Percentiles rank a stretch among this genome's conserved stretches.
Evolutionary conservation across 768 basidiomycete species (phyloP).

Genomic region (Mycena galopus): DNA sequence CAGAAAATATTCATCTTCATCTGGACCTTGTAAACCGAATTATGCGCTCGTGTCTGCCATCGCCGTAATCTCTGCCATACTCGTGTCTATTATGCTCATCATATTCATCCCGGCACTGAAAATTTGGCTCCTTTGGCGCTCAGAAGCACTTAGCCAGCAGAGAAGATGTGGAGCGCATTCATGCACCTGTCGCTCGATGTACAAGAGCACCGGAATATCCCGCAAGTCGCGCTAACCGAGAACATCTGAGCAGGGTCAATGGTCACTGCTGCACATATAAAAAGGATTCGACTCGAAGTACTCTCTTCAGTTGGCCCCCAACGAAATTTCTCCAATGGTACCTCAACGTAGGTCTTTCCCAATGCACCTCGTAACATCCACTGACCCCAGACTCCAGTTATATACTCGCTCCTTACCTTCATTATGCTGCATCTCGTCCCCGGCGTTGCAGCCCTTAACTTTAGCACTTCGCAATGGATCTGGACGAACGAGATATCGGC

Average conservation of each 20-base stretch:
- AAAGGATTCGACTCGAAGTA: not conserved
- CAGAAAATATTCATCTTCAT: too few species aligned
- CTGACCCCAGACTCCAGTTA: conserved; percentile 7
- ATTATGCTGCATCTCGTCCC: conserved; percentile 31
- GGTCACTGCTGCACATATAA: not conserved
- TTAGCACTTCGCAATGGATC: conserved; percentile 43
- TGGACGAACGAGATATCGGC: conserved; percentile 44
- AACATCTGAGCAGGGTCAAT: not conserved
- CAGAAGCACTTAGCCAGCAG: not conserved
- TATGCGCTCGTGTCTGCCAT: too few species aligned
- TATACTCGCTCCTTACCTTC: conserved; percentile 21
- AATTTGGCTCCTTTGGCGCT: too few species aligned
- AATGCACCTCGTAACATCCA: not conserved
- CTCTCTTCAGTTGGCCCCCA: not conserved
- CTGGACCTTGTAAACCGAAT: too few species aligned
- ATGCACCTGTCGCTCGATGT: not conserved
- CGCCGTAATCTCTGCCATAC: too few species aligned
- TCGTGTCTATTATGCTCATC: too few species aligned
- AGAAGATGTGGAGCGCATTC: not conserved
- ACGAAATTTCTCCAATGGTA: conserved; percentile 11
- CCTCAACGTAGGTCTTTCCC: conserved; percentile 18
- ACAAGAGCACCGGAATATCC: not conserved
- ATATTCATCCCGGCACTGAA: too few species aligned
- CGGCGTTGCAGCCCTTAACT: conserved; percentile 24
- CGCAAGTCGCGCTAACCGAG: not conserved